These are phyloP conservation scores for Pythium scleroteichum DNA, from an alignment of 352 stramenopile genomes.

Conservation along the genomic window DNA sequence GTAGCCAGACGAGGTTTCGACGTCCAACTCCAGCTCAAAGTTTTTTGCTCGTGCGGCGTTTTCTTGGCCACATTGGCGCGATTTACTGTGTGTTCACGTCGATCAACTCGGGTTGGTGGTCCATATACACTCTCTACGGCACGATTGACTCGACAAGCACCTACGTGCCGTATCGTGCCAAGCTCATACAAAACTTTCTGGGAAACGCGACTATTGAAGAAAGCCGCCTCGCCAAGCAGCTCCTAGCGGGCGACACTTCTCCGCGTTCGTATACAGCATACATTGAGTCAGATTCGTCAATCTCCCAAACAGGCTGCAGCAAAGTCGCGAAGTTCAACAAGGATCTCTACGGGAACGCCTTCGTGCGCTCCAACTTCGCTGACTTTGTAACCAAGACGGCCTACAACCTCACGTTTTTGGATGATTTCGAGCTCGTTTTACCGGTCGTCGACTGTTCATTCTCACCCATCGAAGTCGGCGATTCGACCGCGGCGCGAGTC, in stretches of 20 bases:
- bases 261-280: slow-evolving; percentile 17
- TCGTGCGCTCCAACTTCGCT: slow-evolving; percentile 12
- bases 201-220: neutral
- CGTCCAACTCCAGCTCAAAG: no score
- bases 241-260: neutral
- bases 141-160: neutral
- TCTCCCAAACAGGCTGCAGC: slow-evolving; percentile 10
- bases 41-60: neutral
- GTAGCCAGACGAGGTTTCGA: no score
- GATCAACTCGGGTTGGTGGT: neutral
- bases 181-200: neutral
- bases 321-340: slow-evolving; percentile 1
- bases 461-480: neutral
- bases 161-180: neutral
- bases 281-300: slow-evolving; percentile 1
- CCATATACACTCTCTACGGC: neutral
- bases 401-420: slow-evolving; percentile 22
- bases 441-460: slow-evolving; percentile 15
- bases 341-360: slow-evolving; percentile 15
- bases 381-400: neutral
- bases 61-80: neutral
- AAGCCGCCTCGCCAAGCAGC: neutral
- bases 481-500: neutral
- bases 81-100: neutral
- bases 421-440: neutral